A percentile compares a stretch with the other conserved stretches of the same genome.
phyloP scores from a whole-genome alignment of 768 basidiomycete genomes.

The Agaricus sinodeliciosus region DNA sequence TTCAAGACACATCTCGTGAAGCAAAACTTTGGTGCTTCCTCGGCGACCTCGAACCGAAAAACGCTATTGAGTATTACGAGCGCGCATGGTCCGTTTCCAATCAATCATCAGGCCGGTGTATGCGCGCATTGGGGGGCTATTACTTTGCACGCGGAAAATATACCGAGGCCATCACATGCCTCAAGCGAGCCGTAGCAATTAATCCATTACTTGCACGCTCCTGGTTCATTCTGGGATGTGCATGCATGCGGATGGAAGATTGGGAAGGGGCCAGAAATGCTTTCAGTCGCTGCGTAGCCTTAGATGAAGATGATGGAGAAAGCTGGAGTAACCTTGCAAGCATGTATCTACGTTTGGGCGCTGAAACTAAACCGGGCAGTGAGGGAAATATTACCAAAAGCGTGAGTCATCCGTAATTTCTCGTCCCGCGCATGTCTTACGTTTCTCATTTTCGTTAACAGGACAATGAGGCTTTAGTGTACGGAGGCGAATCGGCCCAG shows the following conservation, averaged over 20 bases:
- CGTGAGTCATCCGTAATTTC: constrained; percentile 14
- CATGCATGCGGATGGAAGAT: constrained; percentile 71
- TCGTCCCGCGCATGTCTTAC: background rate
- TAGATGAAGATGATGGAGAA: constrained; percentile 96
- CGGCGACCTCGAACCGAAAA: constrained; percentile 80
- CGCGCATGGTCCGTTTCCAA: constrained; percentile 80
- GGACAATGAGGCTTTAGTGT: constrained; percentile 3
- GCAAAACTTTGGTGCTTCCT: constrained; percentile 94
- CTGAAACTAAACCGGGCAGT: constrained; percentile 22
- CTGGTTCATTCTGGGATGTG: constrained; percentile 97
- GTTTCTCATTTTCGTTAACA: background rate
- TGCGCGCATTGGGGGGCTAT: constrained; percentile 85
- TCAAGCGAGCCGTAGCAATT: constrained; percentile 75
- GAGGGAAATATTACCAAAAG: constrained; percentile 24
- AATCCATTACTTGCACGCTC: constrained; percentile 83
- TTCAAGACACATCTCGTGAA: constrained; percentile 62
- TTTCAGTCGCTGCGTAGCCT: constrained; percentile 78
- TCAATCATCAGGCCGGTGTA: constrained; percentile 79
- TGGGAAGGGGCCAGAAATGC: constrained; percentile 83
- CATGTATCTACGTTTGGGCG: constrained; percentile 82
- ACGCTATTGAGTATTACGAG: constrained; percentile 68
- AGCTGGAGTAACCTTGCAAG: constrained; percentile 98
- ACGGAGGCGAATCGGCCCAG: constrained; percentile 18
- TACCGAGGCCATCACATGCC: constrained; percentile 51
- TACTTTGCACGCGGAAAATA: constrained; percentile 69